A percentile compares a stretch with the other conserved stretches of the same genome.
These are phyloP conservation scores for Albizia julibrissin DNA, from an alignment of 306 rosid species.

Conservation along the genomic window DNA sequence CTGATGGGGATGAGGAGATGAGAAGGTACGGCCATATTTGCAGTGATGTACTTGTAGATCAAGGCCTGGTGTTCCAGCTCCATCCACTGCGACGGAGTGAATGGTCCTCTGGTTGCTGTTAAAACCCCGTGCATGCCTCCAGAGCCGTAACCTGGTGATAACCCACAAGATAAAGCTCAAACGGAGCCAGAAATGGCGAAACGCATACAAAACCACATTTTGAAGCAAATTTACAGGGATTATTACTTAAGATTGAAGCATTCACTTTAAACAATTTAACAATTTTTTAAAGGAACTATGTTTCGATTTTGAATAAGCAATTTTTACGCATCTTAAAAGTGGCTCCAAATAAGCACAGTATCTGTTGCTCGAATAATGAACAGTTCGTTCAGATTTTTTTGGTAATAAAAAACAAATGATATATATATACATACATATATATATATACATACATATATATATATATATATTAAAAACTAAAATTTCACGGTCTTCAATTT, in stretches of 20 bases:
- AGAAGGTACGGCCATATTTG: slow-evolving; percentile 77
- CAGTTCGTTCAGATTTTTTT: not conserved
- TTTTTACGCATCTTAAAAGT: no score
- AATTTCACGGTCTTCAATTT: not conserved
- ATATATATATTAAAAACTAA: not conserved
- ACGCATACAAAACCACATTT: not conserved
- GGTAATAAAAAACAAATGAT: not conserved
- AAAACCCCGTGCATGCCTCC: slow-evolving; percentile 66
- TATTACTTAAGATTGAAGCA: no score
- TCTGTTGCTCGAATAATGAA: not conserved
- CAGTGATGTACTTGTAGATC: slow-evolving; percentile 90
- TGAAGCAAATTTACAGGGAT: not conserved
- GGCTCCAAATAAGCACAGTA: no score
- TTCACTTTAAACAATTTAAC: no score
- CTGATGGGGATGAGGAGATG: slow-evolving; percentile 79
- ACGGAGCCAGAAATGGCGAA: not conserved
- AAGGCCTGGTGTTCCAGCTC: slow-evolving; percentile 93
- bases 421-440: no score
- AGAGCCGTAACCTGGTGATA: slow-evolving; percentile 48
- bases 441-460: no score
- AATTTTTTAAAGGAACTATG: no score
- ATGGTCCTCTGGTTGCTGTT: slow-evolving; percentile 53
- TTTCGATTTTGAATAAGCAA: no score
- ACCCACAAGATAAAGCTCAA: slow-evolving; percentile 20
- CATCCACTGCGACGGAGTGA: slow-evolving; percentile 96